phyloP scores from a whole-genome alignment of 225 moss, liverwort and hornwort genomes.

The Polytrichum commune region DNA sequence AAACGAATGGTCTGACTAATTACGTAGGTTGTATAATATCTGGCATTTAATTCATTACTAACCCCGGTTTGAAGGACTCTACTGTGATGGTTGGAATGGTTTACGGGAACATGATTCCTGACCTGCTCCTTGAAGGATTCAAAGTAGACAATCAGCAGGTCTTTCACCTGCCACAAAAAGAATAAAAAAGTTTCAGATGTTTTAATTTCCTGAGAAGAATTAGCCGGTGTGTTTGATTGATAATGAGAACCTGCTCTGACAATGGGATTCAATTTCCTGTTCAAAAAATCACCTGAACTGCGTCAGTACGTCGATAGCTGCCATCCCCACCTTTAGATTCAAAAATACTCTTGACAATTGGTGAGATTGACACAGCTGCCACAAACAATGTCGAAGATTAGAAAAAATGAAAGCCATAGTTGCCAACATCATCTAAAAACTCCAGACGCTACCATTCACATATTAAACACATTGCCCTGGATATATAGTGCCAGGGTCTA shows the following conservation, averaged over 20 bases:
- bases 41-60: too few relatives aligned
- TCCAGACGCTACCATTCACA: too few relatives aligned
- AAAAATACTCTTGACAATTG: conserved; percentile 65
- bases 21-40: too few relatives aligned
- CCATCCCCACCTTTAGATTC: conserved; percentile 57
- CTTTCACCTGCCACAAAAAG: conserved; percentile 43
- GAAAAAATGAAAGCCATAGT: neutral
- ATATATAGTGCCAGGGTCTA: too few relatives aligned
- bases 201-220: too few relatives aligned
- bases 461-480: too few relatives aligned
- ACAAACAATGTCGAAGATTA: neutral
- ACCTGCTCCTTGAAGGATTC: conserved; percentile 72
- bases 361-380: conserved; percentile 60
- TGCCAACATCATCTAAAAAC: too few relatives aligned
- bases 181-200: neutral
- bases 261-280: neutral
- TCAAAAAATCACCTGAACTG: conserved; percentile 37
- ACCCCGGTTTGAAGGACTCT: too few relatives aligned
- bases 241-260: too few relatives aligned
- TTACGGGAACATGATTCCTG: neutral
- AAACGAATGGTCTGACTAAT: too few relatives aligned
- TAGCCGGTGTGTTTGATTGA: too few relatives aligned
- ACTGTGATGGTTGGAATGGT: too few relatives aligned
- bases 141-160: conserved; percentile 55
- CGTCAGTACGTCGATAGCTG: conserved; percentile 58